A percentile compares a stretch with the other conserved stretches of the same genome.
Evolutionary conservation across 2,329 filamentous ascomycete species (phyloP).

Genomic region (Hymenoscyphus albidus): DNA sequence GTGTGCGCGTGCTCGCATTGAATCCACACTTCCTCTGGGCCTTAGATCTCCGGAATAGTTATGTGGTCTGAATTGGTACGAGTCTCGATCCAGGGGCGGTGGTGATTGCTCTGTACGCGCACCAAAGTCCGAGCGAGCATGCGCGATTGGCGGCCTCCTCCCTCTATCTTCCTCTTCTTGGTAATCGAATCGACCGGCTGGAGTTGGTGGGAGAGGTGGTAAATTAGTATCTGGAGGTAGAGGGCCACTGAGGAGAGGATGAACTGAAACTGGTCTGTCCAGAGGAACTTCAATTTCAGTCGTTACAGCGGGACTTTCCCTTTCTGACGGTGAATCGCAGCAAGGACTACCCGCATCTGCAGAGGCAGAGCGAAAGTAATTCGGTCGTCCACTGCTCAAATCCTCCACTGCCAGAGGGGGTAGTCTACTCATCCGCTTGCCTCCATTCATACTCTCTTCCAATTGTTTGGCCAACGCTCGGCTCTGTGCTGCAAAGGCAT

Average conservation of each 20-base stretch:
- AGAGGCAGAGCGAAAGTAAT: conserved; percentile 75
- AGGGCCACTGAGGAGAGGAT: conserved; percentile 62
- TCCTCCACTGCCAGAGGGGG: conserved; percentile 80
- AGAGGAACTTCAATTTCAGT: conserved; percentile 52
- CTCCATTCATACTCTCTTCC: conserved; percentile 72
- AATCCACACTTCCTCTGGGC: conserved; percentile 29
- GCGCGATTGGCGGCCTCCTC: conserved; percentile 19
- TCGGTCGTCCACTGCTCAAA: conserved; percentile 71
- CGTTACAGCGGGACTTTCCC: conserved; percentile 42
- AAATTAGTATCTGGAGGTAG: background rate
- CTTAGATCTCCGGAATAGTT: conserved; percentile 22
- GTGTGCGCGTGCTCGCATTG: conserved; percentile 27
- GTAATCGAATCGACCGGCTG: conserved; percentile 13
- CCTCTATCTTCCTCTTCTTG: conserved; percentile 29
- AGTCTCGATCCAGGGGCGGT: conserved; percentile 42
- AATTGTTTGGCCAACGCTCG: conserved; percentile 83
- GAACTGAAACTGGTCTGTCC: conserved; percentile 65
- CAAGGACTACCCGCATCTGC: conserved; percentile 44
- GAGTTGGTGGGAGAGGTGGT: conserved; percentile 12
- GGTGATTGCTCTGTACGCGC: conserved; percentile 57
- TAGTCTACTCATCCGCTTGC: conserved; percentile 77
- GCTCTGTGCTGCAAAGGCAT: conserved; percentile 91
- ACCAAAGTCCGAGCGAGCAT: conserved; percentile 41
- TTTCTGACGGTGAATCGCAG: conserved; percentile 35
- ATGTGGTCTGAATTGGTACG: conserved; percentile 17